Base-by-base conservation (phyloP, 78 protist species). In the Monosiga brevicollis region DNA sequence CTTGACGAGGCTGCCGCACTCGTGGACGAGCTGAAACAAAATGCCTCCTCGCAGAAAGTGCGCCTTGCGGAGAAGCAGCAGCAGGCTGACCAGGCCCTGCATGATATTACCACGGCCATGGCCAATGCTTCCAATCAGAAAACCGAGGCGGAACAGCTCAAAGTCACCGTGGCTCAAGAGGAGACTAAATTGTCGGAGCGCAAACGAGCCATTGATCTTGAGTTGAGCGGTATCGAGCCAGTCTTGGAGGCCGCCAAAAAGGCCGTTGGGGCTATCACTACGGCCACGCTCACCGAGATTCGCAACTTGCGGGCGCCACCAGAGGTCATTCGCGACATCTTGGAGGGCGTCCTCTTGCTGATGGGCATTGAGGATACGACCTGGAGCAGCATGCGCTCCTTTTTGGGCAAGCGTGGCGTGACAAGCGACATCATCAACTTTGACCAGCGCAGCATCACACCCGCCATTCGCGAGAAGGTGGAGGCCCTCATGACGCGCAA, bases 381-480 rank as follows among this genome's bases (percentile, higher is more conserved):
- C 34, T 92, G 97, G 95, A 49, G 37, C 73, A n/a, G 87, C 75
- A 91, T 95, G 89, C 84, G 87, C 87, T 54, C 83, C 29, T 90
- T 92, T 83, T 78, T 91, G 15, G 85, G 83, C 23, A 42, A 43
- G 40, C 54, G 71, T 9, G 85, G 84, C 1, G 92, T 92, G 42
- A 87, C 78, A 71, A 83, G 82, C 34, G 79, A 73, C 78, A 91
- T 95, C 81, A 11, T 92, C 78, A 42, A 83, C 71, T 93, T 90
- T 86, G 95, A 92, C 79, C 83, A 90, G 82, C 42, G 62, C 36
- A 42, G 15, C 42, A 29, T 85, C 71, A 49, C 80, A 29, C 25
- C 39, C 43, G 37, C 35, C 42, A 70, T 49, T 1, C 38, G 77
- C 79, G 40, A 22, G 41, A 24, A 40, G 23, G 90, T 90, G 42